Conservation (phyloP, 1,284 basidiomycete genomes). For the Taiwanofungus camphoratus region DNA sequence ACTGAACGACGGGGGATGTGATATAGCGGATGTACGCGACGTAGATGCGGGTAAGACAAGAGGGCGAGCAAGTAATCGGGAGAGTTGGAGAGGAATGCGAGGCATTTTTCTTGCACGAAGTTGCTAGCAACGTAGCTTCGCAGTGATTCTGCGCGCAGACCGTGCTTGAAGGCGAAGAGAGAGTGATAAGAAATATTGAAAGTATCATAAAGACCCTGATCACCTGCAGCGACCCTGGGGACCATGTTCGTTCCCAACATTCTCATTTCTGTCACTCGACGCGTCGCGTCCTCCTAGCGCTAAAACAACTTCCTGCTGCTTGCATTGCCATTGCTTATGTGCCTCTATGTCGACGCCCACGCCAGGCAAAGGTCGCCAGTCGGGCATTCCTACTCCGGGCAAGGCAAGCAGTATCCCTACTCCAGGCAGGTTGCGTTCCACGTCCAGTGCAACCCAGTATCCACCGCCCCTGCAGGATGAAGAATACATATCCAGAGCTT, state of each 20-base stretch:
- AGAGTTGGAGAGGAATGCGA: slow-evolving; percentile 23
- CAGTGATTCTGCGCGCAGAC: no score
- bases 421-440: slow-evolving; percentile 63
- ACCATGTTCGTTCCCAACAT: no score
- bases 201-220: no score
- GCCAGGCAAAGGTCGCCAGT: slow-evolving; percentile 48
- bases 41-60: slow-evolving; percentile 11
- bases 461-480: slow-evolving; percentile 32
- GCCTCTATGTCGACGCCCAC: slow-evolving; percentile 34
- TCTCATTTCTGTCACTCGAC: no score
- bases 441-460: slow-evolving; percentile 42
- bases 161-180: no score
- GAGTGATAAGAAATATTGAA: no score
- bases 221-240: no score
- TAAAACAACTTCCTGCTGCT: not conserved
- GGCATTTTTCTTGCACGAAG: no score
- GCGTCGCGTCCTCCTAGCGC: no score
- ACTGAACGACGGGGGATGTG: slow-evolving; percentile 8
- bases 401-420: slow-evolving; percentile 58
- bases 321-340: slow-evolving; percentile 9
- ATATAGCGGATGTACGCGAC: slow-evolving; percentile 5
- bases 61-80: slow-evolving; percentile 18
- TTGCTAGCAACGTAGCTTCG: no score
- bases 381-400: slow-evolving; percentile 56
- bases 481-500: slow-evolving; percentile 58